Evolutionary conservation across 805 yeast genomes (phyloP), one percentile per base, ranked within the genome.

Genomic region (Candida khao-thaluensis): DNA sequence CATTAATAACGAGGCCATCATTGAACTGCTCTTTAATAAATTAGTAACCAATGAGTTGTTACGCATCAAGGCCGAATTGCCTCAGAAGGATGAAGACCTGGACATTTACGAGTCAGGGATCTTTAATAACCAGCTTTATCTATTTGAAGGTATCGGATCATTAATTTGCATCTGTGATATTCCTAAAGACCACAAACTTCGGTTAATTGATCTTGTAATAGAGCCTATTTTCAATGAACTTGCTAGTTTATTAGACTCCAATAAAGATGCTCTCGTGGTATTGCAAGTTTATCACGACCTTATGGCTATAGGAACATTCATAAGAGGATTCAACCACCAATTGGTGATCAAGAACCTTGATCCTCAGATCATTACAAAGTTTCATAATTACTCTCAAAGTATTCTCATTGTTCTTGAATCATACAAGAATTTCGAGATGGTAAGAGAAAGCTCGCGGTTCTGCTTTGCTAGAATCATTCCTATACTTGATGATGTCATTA

Each of bases 381-480:
- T 87, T 51, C 69, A 75, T 39, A 78, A 79, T 48, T 82, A 87
- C 5, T 82, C 95, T 0, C 88, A 87, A 56, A 95, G 85, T 30
- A 85, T 87, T 9, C 59, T 86, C 18, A 89, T 89, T 15, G 85
- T 95, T 1, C 71, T 93, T 47, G 95, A 91, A 45, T 80, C 74
- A 42, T 78, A 89, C 47, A 72, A 80, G 40, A 74, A 76, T 28
- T 72, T 71, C 45, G 88, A 82, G 55, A 69, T 71, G 22, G 78
- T 91, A 32, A 76, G 98, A 56, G 96, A 88, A 49, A 83, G 96
- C 4, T 72, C 91, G 4, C 76, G 96, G 51, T 88, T 85, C 58
- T 79, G 96, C 21, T 82, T 90, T 62, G 87, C 96, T 8, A 76
- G 98, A 45, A 73, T 93, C 49, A 83, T 89, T 39, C 87, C 95